Evolutionary conservation across 2,329 filamentous ascomycete species (phyloP).

Genomic region (Teratosphaeria viscida): DNA sequence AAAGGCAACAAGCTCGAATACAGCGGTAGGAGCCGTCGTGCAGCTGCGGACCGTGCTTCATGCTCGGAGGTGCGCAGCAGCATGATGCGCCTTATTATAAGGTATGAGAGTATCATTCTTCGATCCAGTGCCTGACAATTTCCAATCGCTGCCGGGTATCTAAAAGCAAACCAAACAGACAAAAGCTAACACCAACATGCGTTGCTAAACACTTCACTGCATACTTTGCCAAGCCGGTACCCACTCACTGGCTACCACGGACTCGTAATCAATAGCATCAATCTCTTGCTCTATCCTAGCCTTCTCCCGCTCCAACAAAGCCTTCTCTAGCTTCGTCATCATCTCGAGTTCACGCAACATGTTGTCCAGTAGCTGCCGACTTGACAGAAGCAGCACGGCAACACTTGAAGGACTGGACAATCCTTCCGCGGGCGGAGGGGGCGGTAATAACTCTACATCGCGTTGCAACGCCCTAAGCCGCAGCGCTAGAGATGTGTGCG

Average conservation of each 20-base stretch:
- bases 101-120: too few relatives aligned
- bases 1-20: not conserved
- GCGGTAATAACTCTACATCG: constrained; percentile 40
- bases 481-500: constrained; percentile 43
- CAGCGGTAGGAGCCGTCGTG: not conserved
- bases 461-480: constrained; percentile 46
- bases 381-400: constrained; percentile 39
- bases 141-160: constrained; percentile 1
- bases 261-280: not conserved
- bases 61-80: too few relatives aligned
- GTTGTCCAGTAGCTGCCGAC: constrained; percentile 40
- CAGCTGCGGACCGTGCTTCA: not conserved
- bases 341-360: constrained; percentile 54
- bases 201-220: constrained; percentile 2
- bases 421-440: constrained; percentile 12
- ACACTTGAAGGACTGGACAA: constrained; percentile 29
- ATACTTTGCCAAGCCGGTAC: constrained; percentile 18
- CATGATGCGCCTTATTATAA: too few relatives aligned
- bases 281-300: constrained; percentile 43
- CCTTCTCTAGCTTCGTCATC: constrained; percentile 53
- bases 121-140: not conserved
- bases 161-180: not conserved
- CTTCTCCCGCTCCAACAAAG: constrained; percentile 46
- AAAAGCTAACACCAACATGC: not conserved
- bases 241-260: constrained; percentile 10